Conservation (phyloP, 805 yeast genomes). For the Kodamaea laetipori region DNA sequence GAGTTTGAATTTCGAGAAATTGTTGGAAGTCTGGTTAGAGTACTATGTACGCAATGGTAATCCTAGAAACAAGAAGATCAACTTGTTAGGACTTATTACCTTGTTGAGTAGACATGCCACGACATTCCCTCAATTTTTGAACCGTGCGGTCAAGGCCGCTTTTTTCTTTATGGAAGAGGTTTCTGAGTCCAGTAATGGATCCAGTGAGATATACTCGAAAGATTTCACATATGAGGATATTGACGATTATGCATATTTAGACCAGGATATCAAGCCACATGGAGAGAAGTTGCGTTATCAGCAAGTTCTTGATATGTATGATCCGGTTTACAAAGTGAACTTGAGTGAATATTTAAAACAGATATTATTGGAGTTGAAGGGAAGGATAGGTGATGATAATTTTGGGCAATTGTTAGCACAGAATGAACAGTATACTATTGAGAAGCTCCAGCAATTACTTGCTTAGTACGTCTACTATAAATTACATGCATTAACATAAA, state of each 20-base stretch:
- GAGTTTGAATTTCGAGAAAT: constrained; percentile 25
- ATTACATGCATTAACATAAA: too few species aligned
- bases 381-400: constrained; percentile 1
- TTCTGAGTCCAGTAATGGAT: constrained; percentile 51
- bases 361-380: constrained; percentile 3
- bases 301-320: constrained; percentile 30
- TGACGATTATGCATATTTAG: constrained; percentile 44
- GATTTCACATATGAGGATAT: constrained; percentile 43
- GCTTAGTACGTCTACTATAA: background rate
- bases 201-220: constrained; percentile 38
- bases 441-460: constrained; percentile 5
- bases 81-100: constrained; percentile 60
- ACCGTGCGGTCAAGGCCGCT: constrained; percentile 32
- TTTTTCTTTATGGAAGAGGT: constrained; percentile 69
- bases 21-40: constrained; percentile 42
- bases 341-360: constrained; percentile 5
- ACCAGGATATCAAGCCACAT: constrained; percentile 42
- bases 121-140: constrained; percentile 25
- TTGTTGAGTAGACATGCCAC: constrained; percentile 40
- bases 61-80: constrained; percentile 73
- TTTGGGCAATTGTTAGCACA: constrained; percentile 7
- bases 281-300: constrained; percentile 45
- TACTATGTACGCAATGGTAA: constrained; percentile 59
- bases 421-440: constrained; percentile 5
- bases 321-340: constrained; percentile 46